A percentile compares a stretch with the other conserved stretches of the same genome.
These are phyloP conservation scores for Metschnikowia noctiluminum DNA, from an alignment of 805 yeast genomes.

Conservation along the genomic window DNA sequence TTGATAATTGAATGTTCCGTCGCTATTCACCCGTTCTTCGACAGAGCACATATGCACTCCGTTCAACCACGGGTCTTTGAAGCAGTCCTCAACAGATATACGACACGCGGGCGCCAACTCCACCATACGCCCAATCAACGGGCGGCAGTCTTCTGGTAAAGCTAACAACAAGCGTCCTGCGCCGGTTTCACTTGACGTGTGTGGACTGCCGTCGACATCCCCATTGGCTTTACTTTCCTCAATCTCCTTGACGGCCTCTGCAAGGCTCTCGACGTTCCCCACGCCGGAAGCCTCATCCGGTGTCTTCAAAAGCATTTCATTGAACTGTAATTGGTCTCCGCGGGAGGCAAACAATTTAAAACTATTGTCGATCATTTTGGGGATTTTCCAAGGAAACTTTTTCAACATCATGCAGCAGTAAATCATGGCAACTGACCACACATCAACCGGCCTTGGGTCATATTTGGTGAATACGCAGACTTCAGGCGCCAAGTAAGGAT, in stretches of 20 bases:
- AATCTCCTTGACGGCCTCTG: constrained; percentile 20
- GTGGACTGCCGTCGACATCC: constrained; percentile 38
- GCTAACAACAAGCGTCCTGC: constrained; percentile 70
- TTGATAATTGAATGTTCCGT: constrained; percentile 35
- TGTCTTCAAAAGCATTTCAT: constrained; percentile 53
- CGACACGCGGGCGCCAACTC: constrained; percentile 84
- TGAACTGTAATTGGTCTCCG: constrained; percentile 58
- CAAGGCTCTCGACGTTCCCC: constrained; percentile 20
- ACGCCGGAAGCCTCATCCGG: constrained; percentile 36
- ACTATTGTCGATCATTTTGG: constrained; percentile 74
- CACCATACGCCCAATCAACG: constrained; percentile 71
- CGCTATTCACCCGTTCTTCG: constrained; percentile 37
- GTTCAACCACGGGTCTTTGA: constrained; percentile 66
- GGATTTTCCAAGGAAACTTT: constrained; percentile 94
- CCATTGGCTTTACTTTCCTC: constrained; percentile 12
- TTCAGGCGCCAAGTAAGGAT: constrained; percentile 90
- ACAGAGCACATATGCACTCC: constrained; percentile 69
- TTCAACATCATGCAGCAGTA: constrained; percentile 89
- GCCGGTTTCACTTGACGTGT: constrained; percentile 66
- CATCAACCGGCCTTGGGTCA: constrained; percentile 90
- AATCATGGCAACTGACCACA: constrained; percentile 90
- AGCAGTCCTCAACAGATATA: constrained; percentile 74
- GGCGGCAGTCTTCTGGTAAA: constrained; percentile 64
- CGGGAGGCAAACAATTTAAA: constrained; percentile 80
- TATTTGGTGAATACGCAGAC: constrained; percentile 78